Evolutionary conservation across 2,329 filamentous ascomycete genomes (phyloP).

Genomic region (Aureobasidium sp.): DNA sequence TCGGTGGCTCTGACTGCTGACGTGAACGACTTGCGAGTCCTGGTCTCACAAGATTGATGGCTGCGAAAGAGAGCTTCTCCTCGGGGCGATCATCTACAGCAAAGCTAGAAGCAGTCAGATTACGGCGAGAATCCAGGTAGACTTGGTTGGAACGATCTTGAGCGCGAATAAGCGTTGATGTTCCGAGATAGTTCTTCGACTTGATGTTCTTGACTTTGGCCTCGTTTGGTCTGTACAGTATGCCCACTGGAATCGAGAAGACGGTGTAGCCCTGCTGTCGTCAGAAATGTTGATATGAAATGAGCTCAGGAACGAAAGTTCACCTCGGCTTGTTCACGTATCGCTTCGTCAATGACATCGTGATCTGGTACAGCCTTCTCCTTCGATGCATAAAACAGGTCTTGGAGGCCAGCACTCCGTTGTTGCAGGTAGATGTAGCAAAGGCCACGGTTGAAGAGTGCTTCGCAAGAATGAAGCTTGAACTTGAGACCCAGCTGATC

Average conservation of each 20-base stretch:
- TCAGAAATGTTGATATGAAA: conserved; percentile 19
- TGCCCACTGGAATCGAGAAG: conserved; percentile 93
- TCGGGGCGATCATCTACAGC: conserved; percentile 70
- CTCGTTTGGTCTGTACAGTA: conserved; percentile 91
- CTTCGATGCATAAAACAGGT: conserved; percentile 81
- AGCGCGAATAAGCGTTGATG: conserved; percentile 85
- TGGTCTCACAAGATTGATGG: conserved; percentile 85
- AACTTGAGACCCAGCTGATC: conserved; percentile 91
- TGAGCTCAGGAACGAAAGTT: conserved; percentile 21
- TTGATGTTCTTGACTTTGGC: conserved; percentile 98
- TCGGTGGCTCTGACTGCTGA: conserved; percentile 77
- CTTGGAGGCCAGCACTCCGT: conserved; percentile 80
- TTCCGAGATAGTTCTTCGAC: conserved; percentile 94
- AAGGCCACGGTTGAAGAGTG: conserved; percentile 91
- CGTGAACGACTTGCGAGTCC: conserved; percentile 65
- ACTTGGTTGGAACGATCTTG: conserved; percentile 17
- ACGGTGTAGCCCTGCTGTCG: conserved; percentile 84
- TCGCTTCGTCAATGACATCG: conserved; percentile 96
- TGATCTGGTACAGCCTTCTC: conserved; percentile 96
- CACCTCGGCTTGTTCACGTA: conserved; percentile 84
- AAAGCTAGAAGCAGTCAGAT: conserved; percentile 23
- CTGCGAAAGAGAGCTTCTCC: conserved; percentile 83
- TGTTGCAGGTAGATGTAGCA: conserved; percentile 97
- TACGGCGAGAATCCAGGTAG: conserved; percentile 19
- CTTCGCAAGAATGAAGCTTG: conserved; percentile 94